phyloP scores from a whole-genome alignment of 2,329 filamentous ascomycete genomes.

The Sclerotinia trifoliorum region DNA sequence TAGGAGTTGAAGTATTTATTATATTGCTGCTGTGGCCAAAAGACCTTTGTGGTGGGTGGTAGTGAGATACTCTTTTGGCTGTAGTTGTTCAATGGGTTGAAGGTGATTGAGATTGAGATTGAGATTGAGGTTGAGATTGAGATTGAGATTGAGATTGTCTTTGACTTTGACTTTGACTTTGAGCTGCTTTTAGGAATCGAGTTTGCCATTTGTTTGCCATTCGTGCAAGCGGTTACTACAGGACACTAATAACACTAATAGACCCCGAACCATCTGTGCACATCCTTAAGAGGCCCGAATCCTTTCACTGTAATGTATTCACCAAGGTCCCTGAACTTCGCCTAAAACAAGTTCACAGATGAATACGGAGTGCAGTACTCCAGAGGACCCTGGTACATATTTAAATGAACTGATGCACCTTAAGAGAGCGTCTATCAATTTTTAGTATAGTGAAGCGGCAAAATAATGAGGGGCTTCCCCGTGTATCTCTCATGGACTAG shows the following conservation, averaged over 20 bases:
- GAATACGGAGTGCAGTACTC: background rate
- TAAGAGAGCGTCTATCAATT: background rate
- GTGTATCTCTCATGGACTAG: background rate
- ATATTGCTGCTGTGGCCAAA: background rate
- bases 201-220: slow-evolving; percentile 10
- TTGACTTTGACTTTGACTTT: background rate
- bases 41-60: background rate
- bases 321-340: slow-evolving; percentile 3
- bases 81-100: slow-evolving; percentile 10
- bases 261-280: background rate
- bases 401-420: background rate
- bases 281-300: background rate
- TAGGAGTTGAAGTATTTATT: slow-evolving; percentile 6
- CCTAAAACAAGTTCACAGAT: background rate
- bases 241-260: background rate
- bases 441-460: no score
- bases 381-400: background rate
- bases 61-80: background rate
- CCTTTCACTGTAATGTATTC: slow-evolving; percentile 1
- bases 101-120: slow-evolving; percentile 2
- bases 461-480: background rate
- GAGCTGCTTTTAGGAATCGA: slow-evolving; percentile 3
- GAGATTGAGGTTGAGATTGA: background rate
- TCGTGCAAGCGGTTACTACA: slow-evolving; percentile 10
- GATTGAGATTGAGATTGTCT: background rate